Conservation (phyloP, 139 green algal species). For the Coccomyxa sp. region DNA sequence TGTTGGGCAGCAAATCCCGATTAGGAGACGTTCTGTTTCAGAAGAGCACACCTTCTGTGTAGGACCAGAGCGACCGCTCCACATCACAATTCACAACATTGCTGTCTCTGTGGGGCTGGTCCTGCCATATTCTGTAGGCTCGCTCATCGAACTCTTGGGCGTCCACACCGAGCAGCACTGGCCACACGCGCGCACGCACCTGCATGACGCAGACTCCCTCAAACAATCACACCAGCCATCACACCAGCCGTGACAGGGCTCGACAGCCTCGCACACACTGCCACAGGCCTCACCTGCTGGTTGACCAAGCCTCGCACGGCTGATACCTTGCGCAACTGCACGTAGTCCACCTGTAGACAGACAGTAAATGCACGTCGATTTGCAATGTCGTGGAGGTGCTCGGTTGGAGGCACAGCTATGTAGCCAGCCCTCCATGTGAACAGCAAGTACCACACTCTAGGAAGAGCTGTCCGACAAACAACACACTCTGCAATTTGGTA, state of each 20-base stretch:
- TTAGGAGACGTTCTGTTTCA: no score
- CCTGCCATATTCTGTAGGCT: slow-evolving; percentile 3
- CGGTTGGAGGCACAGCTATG: no score
- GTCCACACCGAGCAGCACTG: slow-evolving; percentile 53
- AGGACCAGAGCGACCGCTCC: slow-evolving; percentile 68
- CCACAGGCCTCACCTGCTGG: slow-evolving; percentile 19
- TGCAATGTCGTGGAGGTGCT: no score
- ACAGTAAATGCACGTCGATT: no score
- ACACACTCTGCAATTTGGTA: no score
- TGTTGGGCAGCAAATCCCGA: no score
- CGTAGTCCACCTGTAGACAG: slow-evolving; percentile 44
- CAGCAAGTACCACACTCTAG: no score
- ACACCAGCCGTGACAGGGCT: no score
- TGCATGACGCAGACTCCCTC: slow-evolving; percentile 1
- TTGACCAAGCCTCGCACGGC: slow-evolving; percentile 68
- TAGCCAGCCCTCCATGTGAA: no score
- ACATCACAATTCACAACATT: slow-evolving; percentile 64
- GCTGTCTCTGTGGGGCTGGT: slow-evolving; percentile 41
- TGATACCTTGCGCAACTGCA: slow-evolving; percentile 53
- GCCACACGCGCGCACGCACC: slow-evolving; percentile 64
- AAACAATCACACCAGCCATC: no score
- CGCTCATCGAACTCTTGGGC: background rate
- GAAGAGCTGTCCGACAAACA: no score
- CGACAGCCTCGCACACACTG: no score
- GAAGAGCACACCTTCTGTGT: slow-evolving; percentile 56